phyloP scores from a whole-genome alignment of 2,329 filamentous ascomycete genomes.

The Huntiella moniliformis region DNA sequence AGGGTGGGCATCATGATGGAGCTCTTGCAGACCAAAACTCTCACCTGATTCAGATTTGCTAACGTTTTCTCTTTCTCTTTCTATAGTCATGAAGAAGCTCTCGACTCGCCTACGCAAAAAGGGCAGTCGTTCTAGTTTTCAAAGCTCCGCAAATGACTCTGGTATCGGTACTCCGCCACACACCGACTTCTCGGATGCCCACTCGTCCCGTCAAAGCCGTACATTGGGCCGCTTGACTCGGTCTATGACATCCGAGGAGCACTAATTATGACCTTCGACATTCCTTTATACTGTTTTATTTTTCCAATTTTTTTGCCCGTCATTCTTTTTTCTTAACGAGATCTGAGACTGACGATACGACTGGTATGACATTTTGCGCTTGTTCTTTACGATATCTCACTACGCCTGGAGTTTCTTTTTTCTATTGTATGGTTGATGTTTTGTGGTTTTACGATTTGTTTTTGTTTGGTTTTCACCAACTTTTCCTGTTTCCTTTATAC shows the following conservation, averaged over 20 bases:
- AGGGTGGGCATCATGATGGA: background rate
- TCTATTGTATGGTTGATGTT: background rate
- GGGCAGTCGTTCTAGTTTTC: constrained; percentile 4
- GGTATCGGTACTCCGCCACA: constrained; percentile 10
- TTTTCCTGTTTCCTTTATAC: background rate
- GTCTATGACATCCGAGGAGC: constrained; percentile 1
- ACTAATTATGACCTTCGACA: background rate
- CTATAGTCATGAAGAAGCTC: constrained; percentile 12
- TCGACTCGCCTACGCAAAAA: constrained; percentile 6
- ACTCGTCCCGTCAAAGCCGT: constrained; percentile 4
- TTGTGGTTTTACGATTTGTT: background rate
- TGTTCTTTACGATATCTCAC: constrained; percentile 8
- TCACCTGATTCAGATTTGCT: background rate
- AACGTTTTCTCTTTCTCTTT: background rate
- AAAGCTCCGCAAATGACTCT: constrained; percentile 10
- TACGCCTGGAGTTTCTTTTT: constrained; percentile 6
- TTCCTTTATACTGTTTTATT: background rate
- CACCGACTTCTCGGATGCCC: constrained; percentile 3
- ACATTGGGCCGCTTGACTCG: constrained; percentile 5
- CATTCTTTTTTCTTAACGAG: background rate
- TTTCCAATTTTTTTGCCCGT: background rate
- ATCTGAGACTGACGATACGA: constrained; percentile 11
- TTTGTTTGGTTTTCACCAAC: background rate
- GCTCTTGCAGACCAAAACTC: background rate
- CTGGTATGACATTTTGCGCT: constrained; percentile 8